A percentile compares a stretch with the other conserved stretches of the same genome.
phyloP scores from a whole-genome alignment of 768 basidiomycete genomes.

The Sistotremastrum suecicum region DNA sequence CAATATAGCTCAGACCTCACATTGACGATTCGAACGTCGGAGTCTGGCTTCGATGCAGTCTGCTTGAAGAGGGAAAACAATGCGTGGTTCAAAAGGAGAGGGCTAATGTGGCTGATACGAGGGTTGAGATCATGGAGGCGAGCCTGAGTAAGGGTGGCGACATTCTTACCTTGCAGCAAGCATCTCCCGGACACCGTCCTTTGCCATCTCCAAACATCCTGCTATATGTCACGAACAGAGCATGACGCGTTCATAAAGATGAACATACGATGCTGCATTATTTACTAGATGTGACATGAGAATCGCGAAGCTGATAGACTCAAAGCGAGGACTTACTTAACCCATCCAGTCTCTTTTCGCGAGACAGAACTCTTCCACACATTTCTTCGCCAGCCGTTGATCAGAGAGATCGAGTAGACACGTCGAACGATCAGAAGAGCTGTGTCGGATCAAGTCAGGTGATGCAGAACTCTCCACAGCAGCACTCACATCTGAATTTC shows the following conservation, averaged over 20 bases:
- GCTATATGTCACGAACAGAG: too few species aligned
- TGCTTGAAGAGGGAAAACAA: constrained; percentile 37
- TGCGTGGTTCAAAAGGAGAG: constrained; percentile 37
- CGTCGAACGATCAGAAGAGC: too few species aligned
- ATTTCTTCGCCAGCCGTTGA: constrained; percentile 29
- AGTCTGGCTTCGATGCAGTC: constrained; percentile 31
- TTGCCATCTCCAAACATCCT: too few species aligned
- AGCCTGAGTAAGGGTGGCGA: neutral
- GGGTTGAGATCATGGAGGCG: neutral
- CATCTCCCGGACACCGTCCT: constrained; percentile 24
- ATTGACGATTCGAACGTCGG: constrained; percentile 49
- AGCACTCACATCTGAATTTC: too few species aligned
- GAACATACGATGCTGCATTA: constrained; percentile 39
- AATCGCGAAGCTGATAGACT: too few species aligned
- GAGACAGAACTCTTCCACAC: constrained; percentile 35
- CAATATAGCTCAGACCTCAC: too few species aligned
- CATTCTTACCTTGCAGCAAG: constrained; percentile 32
- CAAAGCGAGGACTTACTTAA: constrained; percentile 25
- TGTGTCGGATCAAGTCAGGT: too few species aligned
- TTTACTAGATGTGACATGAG: constrained; percentile 41
- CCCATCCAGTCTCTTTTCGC: constrained; percentile 40
- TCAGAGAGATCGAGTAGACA: constrained; percentile 34
- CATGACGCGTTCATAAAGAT: too few species aligned
- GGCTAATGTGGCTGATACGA: constrained; percentile 35
- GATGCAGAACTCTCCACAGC: too few species aligned